Percentiles rank a stretch among this genome's conserved stretches.
Conservation (phyloP, 2,329 filamentous ascomycete genomes). For the Pseudocercospora cruenta region DNA sequence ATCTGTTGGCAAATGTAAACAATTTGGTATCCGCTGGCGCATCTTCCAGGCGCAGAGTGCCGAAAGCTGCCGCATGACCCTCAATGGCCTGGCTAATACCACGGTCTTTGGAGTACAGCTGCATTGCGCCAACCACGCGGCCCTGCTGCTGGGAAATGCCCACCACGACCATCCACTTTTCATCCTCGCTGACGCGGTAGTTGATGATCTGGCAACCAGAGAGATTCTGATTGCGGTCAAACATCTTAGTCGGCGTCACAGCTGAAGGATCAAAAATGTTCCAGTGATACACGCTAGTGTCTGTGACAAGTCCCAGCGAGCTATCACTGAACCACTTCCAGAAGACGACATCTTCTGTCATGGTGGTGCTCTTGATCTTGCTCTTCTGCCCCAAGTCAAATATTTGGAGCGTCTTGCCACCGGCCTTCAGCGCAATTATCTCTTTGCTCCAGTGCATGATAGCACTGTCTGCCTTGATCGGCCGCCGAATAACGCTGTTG, state of each 20-base stretch:
- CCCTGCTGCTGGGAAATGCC: conserved; percentile 93
- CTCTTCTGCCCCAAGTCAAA: conserved; percentile 92
- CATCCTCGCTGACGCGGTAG: conserved; percentile 92
- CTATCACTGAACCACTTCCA: conserved; percentile 99
- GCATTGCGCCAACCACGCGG: conserved; percentile 93
- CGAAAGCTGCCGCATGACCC: conserved; percentile 93
- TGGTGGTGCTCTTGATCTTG: conserved; percentile 94
- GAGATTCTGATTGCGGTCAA: conserved; percentile 91
- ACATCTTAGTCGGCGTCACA: conserved; percentile 81
- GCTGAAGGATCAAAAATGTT: conserved; percentile 88
- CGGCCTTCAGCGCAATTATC: conserved; percentile 94
- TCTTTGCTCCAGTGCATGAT: conserved; percentile 99
- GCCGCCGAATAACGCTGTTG: conserved; percentile 91
- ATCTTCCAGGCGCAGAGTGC: conserved; percentile 83
- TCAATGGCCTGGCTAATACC: conserved; percentile 98
- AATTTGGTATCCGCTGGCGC: conserved; percentile 90
- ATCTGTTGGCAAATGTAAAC: conserved; percentile 94
- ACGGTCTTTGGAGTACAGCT: conserved; percentile 93
- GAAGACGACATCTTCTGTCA: conserved; percentile 97
- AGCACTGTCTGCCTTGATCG: conserved; percentile 98
- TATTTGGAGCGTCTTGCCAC: conserved; percentile 92
- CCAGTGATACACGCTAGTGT: conserved; percentile 93
- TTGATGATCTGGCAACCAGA: conserved; percentile 98
- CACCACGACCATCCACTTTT: conserved; percentile 98
- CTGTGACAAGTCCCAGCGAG: conserved; percentile 86